Evolutionary conservation across 2,329 filamentous ascomycete genomes (phyloP), one percentile per base, ranked within the genome.

Genomic region (Ophiostoma tasmaniense): DNA sequence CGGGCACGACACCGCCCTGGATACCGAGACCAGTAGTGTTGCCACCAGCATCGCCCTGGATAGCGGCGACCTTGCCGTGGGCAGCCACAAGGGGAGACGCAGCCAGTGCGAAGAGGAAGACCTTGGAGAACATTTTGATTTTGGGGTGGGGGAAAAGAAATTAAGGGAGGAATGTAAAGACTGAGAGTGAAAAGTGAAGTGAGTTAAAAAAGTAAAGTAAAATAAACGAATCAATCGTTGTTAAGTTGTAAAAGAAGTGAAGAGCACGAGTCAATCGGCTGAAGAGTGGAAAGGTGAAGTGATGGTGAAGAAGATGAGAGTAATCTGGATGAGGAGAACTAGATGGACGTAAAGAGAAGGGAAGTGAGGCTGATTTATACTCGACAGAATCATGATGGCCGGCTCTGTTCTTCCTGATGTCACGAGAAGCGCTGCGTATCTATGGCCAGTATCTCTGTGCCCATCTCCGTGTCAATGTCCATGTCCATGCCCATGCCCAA

Each of bases 1-100:
- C 77, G 7, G 81, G 80, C 20, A 82, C 77, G 68, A 80, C 72
- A 45, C 72, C 79, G 62, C 80, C 79, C 70, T 76, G 73, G 70
- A 81, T 81, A 28, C 75, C 80, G 2, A 81, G 75, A n/a, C 76
- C 80, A 1, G 80, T 81, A 28, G 76, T 76, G 73, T 81, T 81
- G 71, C 79, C 79, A 42, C 79, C 79, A 1, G 74, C 74, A 70
- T 80, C 76, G 59, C 79, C 79, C 8, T 71, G 72, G 13, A 76
- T 73, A 22, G 73, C 74, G 20, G 73, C 72, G 45, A 77, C 69
- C 66, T 77, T 77, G 72, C 76, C 76, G 69, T 78, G 76, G 37
- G 75, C 76, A 25, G 75, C 69, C 20, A 76, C 76, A 33, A 77
- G 72, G 14, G 75, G 75, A 2, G 73, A 71, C 68, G 73, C 62